Conservation (phyloP, 768 basidiomycete species). For the Hericium erinaceus region DNA sequence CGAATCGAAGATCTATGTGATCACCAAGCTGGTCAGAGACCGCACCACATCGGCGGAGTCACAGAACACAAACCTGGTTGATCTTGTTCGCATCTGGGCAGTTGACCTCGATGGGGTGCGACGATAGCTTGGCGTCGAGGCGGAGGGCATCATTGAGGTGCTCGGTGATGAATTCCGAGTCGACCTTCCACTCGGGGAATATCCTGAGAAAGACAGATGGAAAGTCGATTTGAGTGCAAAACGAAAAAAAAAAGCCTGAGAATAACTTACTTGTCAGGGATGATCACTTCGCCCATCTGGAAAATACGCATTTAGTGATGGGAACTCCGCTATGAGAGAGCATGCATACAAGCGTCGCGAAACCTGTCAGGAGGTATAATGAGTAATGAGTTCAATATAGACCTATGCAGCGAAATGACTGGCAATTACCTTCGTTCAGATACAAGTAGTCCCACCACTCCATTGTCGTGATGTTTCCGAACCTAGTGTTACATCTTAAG, state of each 20-base stretch:
- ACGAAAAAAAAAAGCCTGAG: not conserved
- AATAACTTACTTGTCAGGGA: slow-evolving; percentile 1
- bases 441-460: slow-evolving; percentile 86
- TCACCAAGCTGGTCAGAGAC: not conserved
- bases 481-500: slow-evolving; percentile 34
- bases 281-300: slow-evolving; percentile 43
- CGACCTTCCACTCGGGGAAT: slow-evolving; percentile 81
- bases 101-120: slow-evolving; percentile 89
- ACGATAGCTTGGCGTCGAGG: slow-evolving; percentile 79
- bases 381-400: slow-evolving; percentile 4
- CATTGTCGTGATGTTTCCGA: slow-evolving; percentile 92
- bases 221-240: not conserved
- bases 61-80: slow-evolving; percentile 42
- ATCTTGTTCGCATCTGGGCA: slow-evolving; percentile 82
- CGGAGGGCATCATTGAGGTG: slow-evolving; percentile 69
- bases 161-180: slow-evolving; percentile 71
- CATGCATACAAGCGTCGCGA: slow-evolving; percentile 54
- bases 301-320: slow-evolving; percentile 7
- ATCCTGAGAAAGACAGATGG: slow-evolving; percentile 29
- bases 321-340: not conserved
- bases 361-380: slow-evolving; percentile 56
- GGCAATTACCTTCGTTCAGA: slow-evolving; percentile 82
- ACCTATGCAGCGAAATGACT: not conserved
- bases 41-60: not conserved
- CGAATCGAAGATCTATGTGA: slow-evolving; percentile 71